These are phyloP conservation scores for Tetrahymena borealis DNA, from an alignment of 73 alveolate genomes.

Conservation along the genomic window DNA sequence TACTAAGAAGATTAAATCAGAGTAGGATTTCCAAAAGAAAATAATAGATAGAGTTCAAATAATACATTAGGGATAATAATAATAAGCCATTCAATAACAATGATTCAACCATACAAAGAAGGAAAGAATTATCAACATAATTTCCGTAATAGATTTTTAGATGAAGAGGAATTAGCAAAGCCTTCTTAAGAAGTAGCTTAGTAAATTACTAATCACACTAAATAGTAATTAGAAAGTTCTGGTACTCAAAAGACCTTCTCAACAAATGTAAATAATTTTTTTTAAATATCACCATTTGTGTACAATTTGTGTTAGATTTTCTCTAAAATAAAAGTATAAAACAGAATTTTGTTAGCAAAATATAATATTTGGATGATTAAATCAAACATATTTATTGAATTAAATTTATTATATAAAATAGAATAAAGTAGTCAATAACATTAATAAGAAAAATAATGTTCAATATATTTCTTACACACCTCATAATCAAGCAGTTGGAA, in stretches of 20 bases:
- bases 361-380: not conserved
- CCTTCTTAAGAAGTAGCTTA: slow-evolving; percentile 2
- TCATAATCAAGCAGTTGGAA: not conserved
- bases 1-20: too few species aligned
- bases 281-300: not conserved
- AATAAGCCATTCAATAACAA: too few species aligned
- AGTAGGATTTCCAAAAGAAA: too few species aligned
- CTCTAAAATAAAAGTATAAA: too few species aligned
- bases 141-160: not conserved
- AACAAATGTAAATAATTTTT: not conserved
- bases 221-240: not conserved
- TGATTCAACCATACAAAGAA: not conserved
- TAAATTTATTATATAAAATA: not conserved
- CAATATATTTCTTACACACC: not conserved
- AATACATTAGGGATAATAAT: too few species aligned
- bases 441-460: not conserved
- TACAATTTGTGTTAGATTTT: too few species aligned
- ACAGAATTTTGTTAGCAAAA: not conserved
- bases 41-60: too few species aligned
- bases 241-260: slow-evolving; percentile 5
- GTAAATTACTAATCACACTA: not conserved
- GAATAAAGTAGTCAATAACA: not conserved
- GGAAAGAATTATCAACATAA: not conserved
- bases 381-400: not conserved
- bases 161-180: not conserved